These are phyloP conservation scores for Hyaloscypha hepaticicola DNA, from an alignment of 495 filamentous ascomycete species.

Conservation along the genomic window DNA sequence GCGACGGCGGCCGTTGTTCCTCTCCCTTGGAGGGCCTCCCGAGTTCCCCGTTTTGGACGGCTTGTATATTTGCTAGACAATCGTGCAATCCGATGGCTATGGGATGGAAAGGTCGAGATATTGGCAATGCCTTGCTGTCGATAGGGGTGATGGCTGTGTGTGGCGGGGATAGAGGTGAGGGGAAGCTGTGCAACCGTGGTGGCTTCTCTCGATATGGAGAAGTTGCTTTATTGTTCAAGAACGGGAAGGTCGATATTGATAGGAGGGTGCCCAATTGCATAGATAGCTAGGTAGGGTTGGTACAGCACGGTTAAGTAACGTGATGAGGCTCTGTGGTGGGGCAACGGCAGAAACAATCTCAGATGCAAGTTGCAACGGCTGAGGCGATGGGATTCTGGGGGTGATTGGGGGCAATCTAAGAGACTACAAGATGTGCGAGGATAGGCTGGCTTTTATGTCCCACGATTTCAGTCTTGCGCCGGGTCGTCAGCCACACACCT, in stretches of 20 bases:
- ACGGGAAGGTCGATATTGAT: background rate
- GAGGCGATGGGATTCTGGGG: constrained; percentile 26
- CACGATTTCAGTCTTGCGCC: constrained; percentile 18
- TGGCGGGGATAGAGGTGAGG: background rate
- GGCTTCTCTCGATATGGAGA: background rate
- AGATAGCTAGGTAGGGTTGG: background rate
- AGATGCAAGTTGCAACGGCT: constrained; percentile 24
- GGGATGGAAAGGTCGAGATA: background rate
- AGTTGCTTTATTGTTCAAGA: background rate
- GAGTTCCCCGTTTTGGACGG: constrained; percentile 14
- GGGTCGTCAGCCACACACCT: constrained; percentile 18
- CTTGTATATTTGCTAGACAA: constrained; percentile 21
- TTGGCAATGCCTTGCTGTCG: background rate
- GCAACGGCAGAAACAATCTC: constrained; percentile 29
- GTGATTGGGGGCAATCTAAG: constrained; percentile 14
- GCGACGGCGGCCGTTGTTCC: constrained; percentile 1
- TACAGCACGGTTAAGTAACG: constrained; percentile 19
- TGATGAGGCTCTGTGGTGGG: constrained; percentile 31
- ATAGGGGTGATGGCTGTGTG: background rate
- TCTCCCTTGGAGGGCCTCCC: background rate
- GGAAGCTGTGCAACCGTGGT: background rate
- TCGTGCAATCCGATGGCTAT: background rate
- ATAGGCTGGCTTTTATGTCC: constrained; percentile 31
- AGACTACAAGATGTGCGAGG: constrained; percentile 25
- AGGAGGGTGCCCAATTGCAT: background rate